Evolutionary conservation across 179 eudicot species (phyloP).

Genomic region (Nepenthes alata): DNA sequence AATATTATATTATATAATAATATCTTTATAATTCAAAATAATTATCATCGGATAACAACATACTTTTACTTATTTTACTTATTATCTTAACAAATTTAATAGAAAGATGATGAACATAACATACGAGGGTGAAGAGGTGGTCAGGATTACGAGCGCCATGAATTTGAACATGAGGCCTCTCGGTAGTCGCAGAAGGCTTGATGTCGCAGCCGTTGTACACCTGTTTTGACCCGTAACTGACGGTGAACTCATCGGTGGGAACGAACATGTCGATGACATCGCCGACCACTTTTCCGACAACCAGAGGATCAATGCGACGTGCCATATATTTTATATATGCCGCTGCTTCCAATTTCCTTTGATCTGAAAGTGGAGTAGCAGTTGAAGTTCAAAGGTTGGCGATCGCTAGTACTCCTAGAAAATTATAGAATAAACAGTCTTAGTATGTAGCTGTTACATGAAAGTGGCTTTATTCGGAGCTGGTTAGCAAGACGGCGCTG

Average conservation of each 20-base stretch:
- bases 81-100: no score
- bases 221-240: conserved; percentile 15
- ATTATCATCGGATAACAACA: no score
- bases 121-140: conserved; percentile 14
- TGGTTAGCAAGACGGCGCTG: neutral
- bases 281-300: conserved; percentile 29
- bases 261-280: conserved; percentile 35
- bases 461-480: neutral
- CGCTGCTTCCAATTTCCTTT: neutral
- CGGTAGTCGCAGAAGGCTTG: conserved; percentile 15
- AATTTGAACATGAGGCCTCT: conserved; percentile 15
- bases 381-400: neutral
- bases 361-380: no score
- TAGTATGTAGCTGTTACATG: neutral
- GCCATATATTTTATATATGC: neutral
- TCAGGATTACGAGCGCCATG: conserved; percentile 2
- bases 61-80: no score
- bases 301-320: conserved; percentile 22
- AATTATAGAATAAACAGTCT: neutral
- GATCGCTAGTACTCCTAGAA: neutral
- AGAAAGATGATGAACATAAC: neutral
- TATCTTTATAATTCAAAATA: no score
- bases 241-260: conserved; percentile 14
- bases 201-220: conserved; percentile 22
- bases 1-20: no score